phyloP scores from a whole-genome alignment of 2,329 filamentous ascomycete species.

The Diaporthe citriasiana region DNA sequence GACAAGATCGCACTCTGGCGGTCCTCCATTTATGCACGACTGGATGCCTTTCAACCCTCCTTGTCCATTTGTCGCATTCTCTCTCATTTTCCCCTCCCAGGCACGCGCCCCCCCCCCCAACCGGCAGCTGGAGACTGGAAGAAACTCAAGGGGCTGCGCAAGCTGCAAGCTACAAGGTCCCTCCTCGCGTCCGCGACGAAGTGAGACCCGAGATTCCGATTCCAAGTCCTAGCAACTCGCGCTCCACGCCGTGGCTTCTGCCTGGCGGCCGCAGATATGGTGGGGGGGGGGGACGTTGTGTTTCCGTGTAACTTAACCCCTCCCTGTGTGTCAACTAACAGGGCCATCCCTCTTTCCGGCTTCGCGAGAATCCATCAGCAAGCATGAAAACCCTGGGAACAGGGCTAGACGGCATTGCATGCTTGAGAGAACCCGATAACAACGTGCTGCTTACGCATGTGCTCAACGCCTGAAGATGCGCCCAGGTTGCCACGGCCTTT shows the following conservation, averaged over 20 bases:
- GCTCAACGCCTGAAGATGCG: background rate
- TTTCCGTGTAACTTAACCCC: background rate
- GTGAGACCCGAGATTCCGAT: background rate
- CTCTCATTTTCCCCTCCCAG: background rate
- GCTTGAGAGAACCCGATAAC: background rate
- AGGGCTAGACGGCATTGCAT: too few species aligned
- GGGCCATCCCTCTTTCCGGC: background rate
- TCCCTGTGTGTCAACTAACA: too few species aligned
- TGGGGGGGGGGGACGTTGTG: background rate
- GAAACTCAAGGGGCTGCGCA: background rate
- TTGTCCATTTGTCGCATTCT: background rate
- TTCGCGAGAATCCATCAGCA: too few species aligned
- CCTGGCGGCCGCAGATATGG: background rate
- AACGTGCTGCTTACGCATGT: too few species aligned
- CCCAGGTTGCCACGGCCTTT: background rate
- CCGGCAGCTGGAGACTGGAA: background rate
- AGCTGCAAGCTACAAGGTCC: too few species aligned
- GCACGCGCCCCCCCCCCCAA: background rate
- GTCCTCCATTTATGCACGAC: background rate
- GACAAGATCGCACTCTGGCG: background rate
- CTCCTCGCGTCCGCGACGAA: background rate
- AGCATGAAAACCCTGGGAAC: background rate
- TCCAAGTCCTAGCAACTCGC: background rate
- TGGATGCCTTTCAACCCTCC: background rate
- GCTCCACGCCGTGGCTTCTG: constrained; percentile 3